Evolutionary conservation across 352 stramenopile species (phyloP).

Genomic region (Phytophthora quininea): DNA sequence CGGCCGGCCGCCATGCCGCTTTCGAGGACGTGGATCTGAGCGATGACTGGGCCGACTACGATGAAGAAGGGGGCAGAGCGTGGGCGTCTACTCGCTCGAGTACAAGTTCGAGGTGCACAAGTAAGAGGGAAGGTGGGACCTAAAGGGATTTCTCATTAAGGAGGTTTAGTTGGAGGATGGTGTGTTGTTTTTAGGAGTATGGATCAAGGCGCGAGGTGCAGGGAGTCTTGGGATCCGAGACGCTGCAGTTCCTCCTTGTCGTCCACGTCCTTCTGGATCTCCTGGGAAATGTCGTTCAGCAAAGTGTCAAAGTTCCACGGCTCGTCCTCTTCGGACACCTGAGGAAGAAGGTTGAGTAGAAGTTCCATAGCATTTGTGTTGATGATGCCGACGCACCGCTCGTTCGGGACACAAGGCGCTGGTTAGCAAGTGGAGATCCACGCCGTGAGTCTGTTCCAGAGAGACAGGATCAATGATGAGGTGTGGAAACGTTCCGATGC

Average conservation of each 20-base stretch:
- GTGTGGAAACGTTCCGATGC: neutral
- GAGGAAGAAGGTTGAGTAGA: neutral
- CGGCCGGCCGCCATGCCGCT: constrained; percentile 56
- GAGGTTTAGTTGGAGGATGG: neutral
- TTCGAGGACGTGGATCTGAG: constrained; percentile 84
- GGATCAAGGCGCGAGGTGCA: constrained; percentile 17
- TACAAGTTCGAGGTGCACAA: constrained; percentile 87
- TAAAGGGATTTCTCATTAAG: neutral
- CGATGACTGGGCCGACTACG: constrained; percentile 89
- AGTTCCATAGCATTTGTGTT: neutral
- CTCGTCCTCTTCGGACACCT: constrained; percentile 76
- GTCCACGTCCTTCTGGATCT: constrained; percentile 81
- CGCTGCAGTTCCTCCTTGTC: constrained; percentile 75
- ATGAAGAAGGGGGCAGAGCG: constrained; percentile 80
- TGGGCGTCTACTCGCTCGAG: constrained; percentile 80
- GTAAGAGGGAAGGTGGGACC: constrained; percentile 30
- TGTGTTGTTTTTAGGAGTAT: neutral
- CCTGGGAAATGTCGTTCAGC: constrained; percentile 80
- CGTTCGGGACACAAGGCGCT: constrained; percentile 71
- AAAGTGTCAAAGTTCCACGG: constrained; percentile 78
- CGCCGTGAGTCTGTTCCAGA: constrained; percentile 46
- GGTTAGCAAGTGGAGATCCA: constrained; percentile 75
- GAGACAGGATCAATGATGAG: neutral
- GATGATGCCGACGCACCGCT: constrained; percentile 42
- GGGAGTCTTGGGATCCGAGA: constrained; percentile 31